A percentile compares a stretch with the other conserved stretches of the same genome.
phyloP scores from a whole-genome alignment of 2,329 filamentous ascomycete genomes.

The Dothidotthia symphoricarpi region DNA sequence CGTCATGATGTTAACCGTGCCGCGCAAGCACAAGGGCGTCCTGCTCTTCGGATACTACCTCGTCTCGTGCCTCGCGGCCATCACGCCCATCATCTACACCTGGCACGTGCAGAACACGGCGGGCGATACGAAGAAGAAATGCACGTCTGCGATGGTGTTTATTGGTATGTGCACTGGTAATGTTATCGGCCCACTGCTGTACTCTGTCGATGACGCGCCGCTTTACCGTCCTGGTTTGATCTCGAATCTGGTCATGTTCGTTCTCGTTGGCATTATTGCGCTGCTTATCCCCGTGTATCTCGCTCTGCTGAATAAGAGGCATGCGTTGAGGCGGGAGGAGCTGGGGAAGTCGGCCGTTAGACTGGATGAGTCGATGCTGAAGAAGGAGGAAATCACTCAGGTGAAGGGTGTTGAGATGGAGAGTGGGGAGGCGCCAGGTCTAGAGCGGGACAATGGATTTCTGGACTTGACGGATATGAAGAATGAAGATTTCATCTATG shows the following conservation, averaged over 20 bases:
- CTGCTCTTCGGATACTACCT: conserved; percentile 55
- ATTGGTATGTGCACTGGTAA: conserved; percentile 42
- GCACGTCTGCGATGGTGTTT: conserved; percentile 37
- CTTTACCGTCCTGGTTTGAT: conserved; percentile 38
- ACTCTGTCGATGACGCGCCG: conserved; percentile 36
- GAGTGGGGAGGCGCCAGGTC: not conserved
- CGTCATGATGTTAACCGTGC: conserved; percentile 52
- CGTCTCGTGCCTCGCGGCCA: conserved; percentile 41
- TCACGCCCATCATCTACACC: conserved; percentile 39
- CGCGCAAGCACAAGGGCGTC: conserved; percentile 49
- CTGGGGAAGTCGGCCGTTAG: conserved; percentile 32
- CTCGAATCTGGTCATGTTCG: conserved; percentile 37
- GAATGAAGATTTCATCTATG: conserved; percentile 23
- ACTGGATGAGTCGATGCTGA: conserved; percentile 38
- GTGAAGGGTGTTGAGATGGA: conserved; percentile 16
- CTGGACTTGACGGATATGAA: conserved; percentile 20
- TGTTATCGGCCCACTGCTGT: conserved; percentile 39
- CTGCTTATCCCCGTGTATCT: conserved; percentile 35
- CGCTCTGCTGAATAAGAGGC: conserved; percentile 30
- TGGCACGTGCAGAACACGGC: conserved; percentile 42
- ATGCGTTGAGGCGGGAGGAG: conserved; percentile 29
- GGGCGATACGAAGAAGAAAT: conserved; percentile 40
- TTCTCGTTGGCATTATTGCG: conserved; percentile 28
- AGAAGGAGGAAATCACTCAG: conserved; percentile 18
- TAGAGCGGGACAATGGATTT: conserved; percentile 18